These are phyloP conservation scores for Colletotrichum sp. DNA, from an alignment of 2,329 filamentous ascomycete species.

Conservation along the genomic window DNA sequence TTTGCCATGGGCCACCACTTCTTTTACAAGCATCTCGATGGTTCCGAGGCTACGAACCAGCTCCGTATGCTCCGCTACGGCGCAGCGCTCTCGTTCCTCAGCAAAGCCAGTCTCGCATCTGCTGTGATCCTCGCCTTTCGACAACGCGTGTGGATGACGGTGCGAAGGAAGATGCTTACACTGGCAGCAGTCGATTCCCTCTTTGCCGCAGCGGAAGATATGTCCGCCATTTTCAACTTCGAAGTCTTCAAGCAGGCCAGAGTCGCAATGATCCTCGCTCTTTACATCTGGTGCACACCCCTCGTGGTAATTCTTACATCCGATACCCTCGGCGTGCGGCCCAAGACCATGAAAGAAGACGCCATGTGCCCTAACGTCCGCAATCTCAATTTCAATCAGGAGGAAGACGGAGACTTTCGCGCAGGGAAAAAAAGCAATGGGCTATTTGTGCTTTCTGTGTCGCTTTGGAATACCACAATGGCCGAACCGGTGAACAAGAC, in stretches of 20 bases:
- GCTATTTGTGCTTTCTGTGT: conserved; percentile 31
- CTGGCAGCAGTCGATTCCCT: conserved; percentile 29
- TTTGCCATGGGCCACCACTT: conserved; percentile 38
- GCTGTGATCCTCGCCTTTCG: conserved; percentile 32
- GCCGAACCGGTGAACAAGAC: too few relatives aligned
- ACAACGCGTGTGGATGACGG: conserved; percentile 26
- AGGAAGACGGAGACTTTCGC: conserved; percentile 32
- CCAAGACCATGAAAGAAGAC: conserved; percentile 2
- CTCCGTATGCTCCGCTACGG: conserved; percentile 39
- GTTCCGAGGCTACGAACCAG: conserved; percentile 33
- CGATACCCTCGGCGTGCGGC: conserved; percentile 37
- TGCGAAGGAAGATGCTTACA: conserved; percentile 23
- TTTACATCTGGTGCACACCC: conserved; percentile 41
- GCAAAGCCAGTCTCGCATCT: conserved; percentile 38
- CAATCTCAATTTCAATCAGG: too few relatives aligned
- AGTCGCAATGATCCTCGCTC: conserved; percentile 36
- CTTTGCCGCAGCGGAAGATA: conserved; percentile 36
- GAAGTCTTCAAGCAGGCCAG: conserved; percentile 35
- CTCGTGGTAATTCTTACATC: conserved; percentile 43
- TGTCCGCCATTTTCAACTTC: conserved; percentile 31
- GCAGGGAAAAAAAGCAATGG: conserved; percentile 31
- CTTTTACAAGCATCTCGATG: conserved; percentile 36
- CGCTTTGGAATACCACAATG: conserved; percentile 33
- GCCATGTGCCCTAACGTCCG: too few relatives aligned
- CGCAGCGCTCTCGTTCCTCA: conserved; percentile 37